A percentile compares a stretch with the other conserved stretches of the same genome.
These are phyloP conservation scores for Daphne laureola DNA, from an alignment of 441 rosid species.

Conservation along the genomic window DNA sequence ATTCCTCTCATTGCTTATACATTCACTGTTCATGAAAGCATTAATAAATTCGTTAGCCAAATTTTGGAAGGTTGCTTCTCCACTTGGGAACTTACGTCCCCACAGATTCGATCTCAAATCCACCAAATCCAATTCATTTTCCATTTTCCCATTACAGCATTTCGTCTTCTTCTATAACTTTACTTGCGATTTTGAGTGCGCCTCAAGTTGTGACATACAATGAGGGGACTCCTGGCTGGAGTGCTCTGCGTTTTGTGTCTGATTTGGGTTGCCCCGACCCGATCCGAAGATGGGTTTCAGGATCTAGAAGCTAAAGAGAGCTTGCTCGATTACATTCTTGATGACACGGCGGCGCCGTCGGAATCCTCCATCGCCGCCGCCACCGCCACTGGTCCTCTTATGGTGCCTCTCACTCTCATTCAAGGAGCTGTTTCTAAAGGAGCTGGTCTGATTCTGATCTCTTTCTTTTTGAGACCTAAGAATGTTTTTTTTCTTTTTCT, in stretches of 20 bases:
- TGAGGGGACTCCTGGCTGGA: neutral
- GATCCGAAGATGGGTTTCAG: slow-evolving; percentile 14
- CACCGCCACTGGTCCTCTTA: slow-evolving; percentile 21
- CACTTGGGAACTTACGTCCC: too few species aligned
- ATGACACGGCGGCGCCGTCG: slow-evolving; percentile 11
- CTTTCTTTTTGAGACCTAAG: neutral
- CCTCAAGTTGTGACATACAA: neutral
- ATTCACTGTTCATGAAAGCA: too few species aligned
- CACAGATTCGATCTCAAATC: too few species aligned
- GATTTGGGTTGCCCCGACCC: slow-evolving; percentile 9
- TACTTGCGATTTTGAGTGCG: too few species aligned
- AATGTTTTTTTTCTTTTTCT: neutral
- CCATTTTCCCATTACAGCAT: too few species aligned
- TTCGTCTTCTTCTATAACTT: too few species aligned
- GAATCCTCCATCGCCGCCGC: slow-evolving; percentile 9
- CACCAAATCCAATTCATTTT: too few species aligned
- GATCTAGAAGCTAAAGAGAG: slow-evolving; percentile 4
- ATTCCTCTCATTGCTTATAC: too few species aligned
- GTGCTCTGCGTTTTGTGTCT: slow-evolving; percentile 9
- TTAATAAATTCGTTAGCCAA: too few species aligned
- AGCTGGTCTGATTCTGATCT: slow-evolving; percentile 28
- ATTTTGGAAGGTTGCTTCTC: too few species aligned
- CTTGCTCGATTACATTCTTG: neutral
- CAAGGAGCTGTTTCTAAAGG: slow-evolving; percentile 46
- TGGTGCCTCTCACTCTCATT: slow-evolving; percentile 44